Conservation (phyloP, 2,329 filamentous ascomycete genomes). For the Coniochaeta sp. region DNA sequence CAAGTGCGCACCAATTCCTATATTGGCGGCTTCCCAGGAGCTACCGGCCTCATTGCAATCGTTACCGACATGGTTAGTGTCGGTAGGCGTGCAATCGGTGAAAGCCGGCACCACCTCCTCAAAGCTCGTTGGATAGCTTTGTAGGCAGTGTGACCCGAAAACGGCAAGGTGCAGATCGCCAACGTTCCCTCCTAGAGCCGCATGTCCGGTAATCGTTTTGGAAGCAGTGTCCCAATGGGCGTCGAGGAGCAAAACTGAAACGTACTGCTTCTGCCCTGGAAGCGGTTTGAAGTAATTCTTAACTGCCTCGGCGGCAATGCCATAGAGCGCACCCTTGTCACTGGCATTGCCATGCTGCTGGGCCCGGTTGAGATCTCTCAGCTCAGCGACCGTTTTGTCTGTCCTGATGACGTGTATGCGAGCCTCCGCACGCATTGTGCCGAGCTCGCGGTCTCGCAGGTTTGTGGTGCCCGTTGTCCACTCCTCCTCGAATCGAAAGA, state of each 20-base stretch:
- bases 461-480: constrained; percentile 83
- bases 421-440: constrained; percentile 80
- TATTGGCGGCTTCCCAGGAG: constrained; percentile 88
- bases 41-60: constrained; percentile 82
- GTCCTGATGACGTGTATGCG: constrained; percentile 80
- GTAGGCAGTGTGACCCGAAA: constrained; percentile 86
- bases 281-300: constrained; percentile 67
- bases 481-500: constrained; percentile 89
- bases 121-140: constrained; percentile 82
- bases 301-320: constrained; percentile 71
- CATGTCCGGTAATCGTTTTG: constrained; percentile 70
- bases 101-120: constrained; percentile 89
- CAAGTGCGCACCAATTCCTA: constrained; percentile 87
- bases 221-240: constrained; percentile 73
- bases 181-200: constrained; percentile 68
- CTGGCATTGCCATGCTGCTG: constrained; percentile 68
- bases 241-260: constrained; percentile 81
- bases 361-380: constrained; percentile 69
- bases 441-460: constrained; percentile 61
- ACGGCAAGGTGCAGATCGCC: constrained; percentile 77
- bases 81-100: constrained; percentile 82
- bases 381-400: constrained; percentile 77
- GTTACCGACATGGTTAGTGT: constrained; percentile 73
- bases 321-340: constrained; percentile 67
- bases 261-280: constrained; percentile 77